phyloP scores from a whole-genome alignment of 2,329 filamentous ascomycete genomes.

The Neofusicoccum laricinum region DNA sequence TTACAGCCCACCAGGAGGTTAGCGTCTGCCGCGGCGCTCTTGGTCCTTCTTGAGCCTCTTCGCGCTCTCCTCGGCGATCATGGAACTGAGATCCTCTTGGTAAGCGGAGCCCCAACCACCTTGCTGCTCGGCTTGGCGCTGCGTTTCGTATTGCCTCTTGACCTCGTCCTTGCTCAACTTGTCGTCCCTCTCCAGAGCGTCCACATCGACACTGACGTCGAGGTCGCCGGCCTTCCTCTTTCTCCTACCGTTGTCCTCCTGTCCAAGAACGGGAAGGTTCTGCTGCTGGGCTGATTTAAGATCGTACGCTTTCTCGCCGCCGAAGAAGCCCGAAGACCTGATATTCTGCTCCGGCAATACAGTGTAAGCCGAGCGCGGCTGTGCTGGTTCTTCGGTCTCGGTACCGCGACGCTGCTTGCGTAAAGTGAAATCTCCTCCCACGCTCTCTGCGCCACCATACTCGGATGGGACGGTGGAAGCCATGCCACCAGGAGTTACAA shows the following conservation, averaged over 20 bases:
- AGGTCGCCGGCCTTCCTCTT: slow-evolving; percentile 92
- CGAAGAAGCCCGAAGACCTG: slow-evolving; percentile 88
- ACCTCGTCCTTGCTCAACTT: slow-evolving; percentile 83
- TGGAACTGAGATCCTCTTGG: slow-evolving; percentile 88
- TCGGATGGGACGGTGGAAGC: slow-evolving; percentile 79
- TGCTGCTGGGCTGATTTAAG: slow-evolving; percentile 58
- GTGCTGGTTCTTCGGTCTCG: slow-evolving; percentile 77
- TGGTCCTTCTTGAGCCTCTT: slow-evolving; percentile 88
- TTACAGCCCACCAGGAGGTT: slow-evolving; percentile 1
- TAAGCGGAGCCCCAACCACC: slow-evolving; percentile 68
- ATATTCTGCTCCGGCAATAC: slow-evolving; percentile 87
- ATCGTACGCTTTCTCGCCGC: slow-evolving; percentile 90
- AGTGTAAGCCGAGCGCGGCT: slow-evolving; percentile 78
- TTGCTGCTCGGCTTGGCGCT: slow-evolving; percentile 60
- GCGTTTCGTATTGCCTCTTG: slow-evolving; percentile 72
- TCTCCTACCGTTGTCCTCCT: slow-evolving; percentile 73
- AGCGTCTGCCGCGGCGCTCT: slow-evolving; percentile 65
- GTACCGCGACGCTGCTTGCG: slow-evolving; percentile 81
- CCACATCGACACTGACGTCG: slow-evolving; percentile 86
- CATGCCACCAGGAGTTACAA: slow-evolving; percentile 79
- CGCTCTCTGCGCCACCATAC: slow-evolving; percentile 69
- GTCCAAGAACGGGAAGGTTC: slow-evolving; percentile 70
- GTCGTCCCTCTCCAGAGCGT: slow-evolving; percentile 70
- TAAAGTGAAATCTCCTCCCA: slow-evolving; percentile 84
- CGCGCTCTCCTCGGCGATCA: slow-evolving; percentile 90